A percentile compares a stretch with the other conserved stretches of the same genome.
phyloP scores from a whole-genome alignment of 2,329 filamentous ascomycete genomes.

The Shiraia sp. region DNA sequence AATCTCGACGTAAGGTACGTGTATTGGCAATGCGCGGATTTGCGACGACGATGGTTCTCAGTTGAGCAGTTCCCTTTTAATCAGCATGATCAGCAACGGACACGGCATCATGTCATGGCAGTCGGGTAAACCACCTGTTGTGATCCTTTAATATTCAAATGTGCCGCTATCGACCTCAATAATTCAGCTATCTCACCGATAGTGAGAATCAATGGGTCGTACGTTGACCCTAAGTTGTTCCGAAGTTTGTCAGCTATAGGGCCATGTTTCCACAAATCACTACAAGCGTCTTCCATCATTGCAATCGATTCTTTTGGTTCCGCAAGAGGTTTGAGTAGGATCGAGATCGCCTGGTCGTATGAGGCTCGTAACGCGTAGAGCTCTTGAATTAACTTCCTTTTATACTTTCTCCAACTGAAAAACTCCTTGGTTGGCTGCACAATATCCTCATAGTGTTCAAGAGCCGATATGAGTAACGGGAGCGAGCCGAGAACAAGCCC shows the following conservation, averaged over 20 bases:
- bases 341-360: conserved; percentile 1
- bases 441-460: conserved; percentile 3
- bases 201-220: background rate
- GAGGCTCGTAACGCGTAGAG: background rate
- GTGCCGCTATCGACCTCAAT: background rate
- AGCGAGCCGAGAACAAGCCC: background rate
- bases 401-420: background rate
- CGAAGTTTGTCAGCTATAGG: background rate
- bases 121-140: background rate
- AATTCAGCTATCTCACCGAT: conserved; percentile 2
- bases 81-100: background rate
- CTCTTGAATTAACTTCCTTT: conserved; percentile 1
- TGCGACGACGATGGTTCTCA: background rate
- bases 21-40: background rate
- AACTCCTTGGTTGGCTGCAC: conserved; percentile 1
- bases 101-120: background rate
- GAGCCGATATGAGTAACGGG: conserved; percentile 2
- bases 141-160: conserved; percentile 3
- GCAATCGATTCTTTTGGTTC: background rate
- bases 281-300: conserved; percentile 1
- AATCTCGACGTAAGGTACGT: background rate
- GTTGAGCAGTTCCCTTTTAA: background rate
- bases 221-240: background rate
- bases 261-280: background rate
- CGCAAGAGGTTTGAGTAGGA: conserved; percentile 1